phyloP scores from a whole-genome alignment of 2,329 filamentous ascomycete species.

The Epichloe bromicola region DNA sequence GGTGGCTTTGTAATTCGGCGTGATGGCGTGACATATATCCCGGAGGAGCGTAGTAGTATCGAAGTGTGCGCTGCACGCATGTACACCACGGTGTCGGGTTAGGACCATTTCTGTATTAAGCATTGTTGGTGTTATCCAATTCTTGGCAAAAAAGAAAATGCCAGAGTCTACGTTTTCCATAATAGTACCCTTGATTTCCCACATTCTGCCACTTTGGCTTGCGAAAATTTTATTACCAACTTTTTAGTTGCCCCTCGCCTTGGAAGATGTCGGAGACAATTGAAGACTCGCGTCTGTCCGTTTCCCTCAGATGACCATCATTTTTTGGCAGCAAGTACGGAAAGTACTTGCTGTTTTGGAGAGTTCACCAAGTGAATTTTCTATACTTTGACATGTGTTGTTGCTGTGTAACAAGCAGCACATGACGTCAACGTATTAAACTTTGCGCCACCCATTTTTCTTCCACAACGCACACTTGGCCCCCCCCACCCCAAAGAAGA shows the following conservation, averaged over 20 bases:
- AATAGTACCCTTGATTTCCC: neutral
- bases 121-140: conserved; percentile 16
- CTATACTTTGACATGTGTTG: too few species aligned
- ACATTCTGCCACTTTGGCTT: too few species aligned
- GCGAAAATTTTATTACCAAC: too few species aligned
- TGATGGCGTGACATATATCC: neutral
- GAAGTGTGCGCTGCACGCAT: conserved; percentile 6
- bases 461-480: neutral
- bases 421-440: neutral
- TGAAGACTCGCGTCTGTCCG: too few species aligned
- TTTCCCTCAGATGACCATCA: too few species aligned
- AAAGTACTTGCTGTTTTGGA: too few species aligned
- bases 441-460: neutral
- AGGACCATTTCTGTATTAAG: conserved; percentile 11
- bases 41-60: conserved; percentile 3
- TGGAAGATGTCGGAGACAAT: too few species aligned
- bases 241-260: too few species aligned
- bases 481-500: neutral
- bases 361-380: too few species aligned
- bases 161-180: conserved; percentile 11
- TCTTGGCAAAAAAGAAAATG: conserved; percentile 14
- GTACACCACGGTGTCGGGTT: neutral
- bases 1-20: conserved; percentile 34
- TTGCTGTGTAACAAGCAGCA: neutral
- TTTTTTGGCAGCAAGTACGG: too few species aligned